phyloP scores from a whole-genome alignment of 805 yeast species.

The Candida insectalens region DNA sequence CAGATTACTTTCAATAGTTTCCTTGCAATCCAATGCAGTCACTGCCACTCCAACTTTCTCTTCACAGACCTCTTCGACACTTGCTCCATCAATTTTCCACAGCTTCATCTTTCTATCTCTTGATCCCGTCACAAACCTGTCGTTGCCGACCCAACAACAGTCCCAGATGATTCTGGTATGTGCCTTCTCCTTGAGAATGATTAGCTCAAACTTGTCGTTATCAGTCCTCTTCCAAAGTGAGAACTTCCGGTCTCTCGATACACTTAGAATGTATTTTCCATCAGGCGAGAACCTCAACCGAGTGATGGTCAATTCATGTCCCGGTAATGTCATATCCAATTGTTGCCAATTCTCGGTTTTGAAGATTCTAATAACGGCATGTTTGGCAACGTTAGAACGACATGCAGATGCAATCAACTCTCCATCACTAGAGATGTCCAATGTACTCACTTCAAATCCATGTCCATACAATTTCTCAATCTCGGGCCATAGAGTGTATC shows the following conservation, averaged over 20 bases:
- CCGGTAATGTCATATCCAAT: constrained; percentile 50
- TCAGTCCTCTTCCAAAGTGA: constrained; percentile 53
- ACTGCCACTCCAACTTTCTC: constrained; percentile 44
- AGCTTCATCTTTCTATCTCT: constrained; percentile 72
- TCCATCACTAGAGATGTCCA: constrained; percentile 60
- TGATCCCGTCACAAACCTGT: constrained; percentile 70
- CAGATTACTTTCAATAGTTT: constrained; percentile 21
- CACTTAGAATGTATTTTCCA: constrained; percentile 54
- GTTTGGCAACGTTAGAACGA: constrained; percentile 71
- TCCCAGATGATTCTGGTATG: constrained; percentile 95
- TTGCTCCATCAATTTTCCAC: constrained; percentile 35
- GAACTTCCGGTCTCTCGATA: constrained; percentile 79
- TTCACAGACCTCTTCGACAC: constrained; percentile 27
- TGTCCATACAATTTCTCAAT: constrained; percentile 93
- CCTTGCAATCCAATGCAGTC: constrained; percentile 50
- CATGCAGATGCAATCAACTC: constrained; percentile 80
- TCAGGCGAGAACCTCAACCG: constrained; percentile 67
- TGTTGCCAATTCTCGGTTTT: constrained; percentile 48
- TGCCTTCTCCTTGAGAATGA: constrained; percentile 47
- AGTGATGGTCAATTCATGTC: constrained; percentile 82
- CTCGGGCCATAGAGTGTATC: constrained; percentile 93
- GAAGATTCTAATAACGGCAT: constrained; percentile 79
- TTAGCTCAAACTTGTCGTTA: constrained; percentile 13
- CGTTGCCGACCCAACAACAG: constrained; percentile 71
- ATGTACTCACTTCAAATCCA: constrained; percentile 84